These are phyloP conservation scores for Torulaspora globosa DNA, from an alignment of 1,139 yeast genomes.

Conservation along the genomic window DNA sequence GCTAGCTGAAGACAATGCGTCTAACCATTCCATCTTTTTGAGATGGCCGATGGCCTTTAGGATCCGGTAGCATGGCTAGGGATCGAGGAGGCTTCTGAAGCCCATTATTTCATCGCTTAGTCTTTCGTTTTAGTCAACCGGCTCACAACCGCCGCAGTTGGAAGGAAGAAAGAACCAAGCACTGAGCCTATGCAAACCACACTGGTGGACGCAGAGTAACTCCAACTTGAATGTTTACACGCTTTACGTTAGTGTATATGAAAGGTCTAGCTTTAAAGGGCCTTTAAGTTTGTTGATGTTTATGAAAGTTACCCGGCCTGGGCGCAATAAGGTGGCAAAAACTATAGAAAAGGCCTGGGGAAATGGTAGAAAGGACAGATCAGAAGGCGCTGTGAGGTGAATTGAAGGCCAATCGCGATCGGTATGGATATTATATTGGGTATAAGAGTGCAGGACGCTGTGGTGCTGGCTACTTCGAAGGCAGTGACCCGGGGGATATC, in stretches of 20 bases:
- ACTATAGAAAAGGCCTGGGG: constrained; percentile 2
- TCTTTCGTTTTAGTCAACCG: too few relatives aligned
- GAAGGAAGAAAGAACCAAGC: too few relatives aligned
- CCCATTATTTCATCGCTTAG: too few relatives aligned
- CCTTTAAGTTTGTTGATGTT: not conserved
- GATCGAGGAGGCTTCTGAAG: too few relatives aligned
- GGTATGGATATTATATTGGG: constrained; percentile 88
- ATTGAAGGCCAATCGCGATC: not conserved
- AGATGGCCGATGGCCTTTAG: too few relatives aligned
- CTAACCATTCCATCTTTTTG: not conserved
- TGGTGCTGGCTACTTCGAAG: constrained; percentile 85
- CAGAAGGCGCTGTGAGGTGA: not conserved
- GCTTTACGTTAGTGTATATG: not conserved
- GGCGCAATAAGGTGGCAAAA: constrained; percentile 15
- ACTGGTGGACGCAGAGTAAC: too few relatives aligned
- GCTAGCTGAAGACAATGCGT: not conserved
- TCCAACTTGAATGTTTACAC: not conserved
- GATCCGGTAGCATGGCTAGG: too few relatives aligned
- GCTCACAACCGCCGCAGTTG: too few relatives aligned
- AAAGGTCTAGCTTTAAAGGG: not conserved
- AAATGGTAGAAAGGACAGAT: constrained; percentile 1
- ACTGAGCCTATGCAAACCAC: too few relatives aligned
- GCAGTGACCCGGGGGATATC: constrained; percentile 95
- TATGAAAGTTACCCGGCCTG: constrained; percentile 8
- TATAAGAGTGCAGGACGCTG: constrained; percentile 73